A percentile compares a stretch with the other conserved stretches of the same genome.
phyloP scores from a whole-genome alignment of 108 stramenopile species.

The Cyclostephanos invisitatus region DNA sequence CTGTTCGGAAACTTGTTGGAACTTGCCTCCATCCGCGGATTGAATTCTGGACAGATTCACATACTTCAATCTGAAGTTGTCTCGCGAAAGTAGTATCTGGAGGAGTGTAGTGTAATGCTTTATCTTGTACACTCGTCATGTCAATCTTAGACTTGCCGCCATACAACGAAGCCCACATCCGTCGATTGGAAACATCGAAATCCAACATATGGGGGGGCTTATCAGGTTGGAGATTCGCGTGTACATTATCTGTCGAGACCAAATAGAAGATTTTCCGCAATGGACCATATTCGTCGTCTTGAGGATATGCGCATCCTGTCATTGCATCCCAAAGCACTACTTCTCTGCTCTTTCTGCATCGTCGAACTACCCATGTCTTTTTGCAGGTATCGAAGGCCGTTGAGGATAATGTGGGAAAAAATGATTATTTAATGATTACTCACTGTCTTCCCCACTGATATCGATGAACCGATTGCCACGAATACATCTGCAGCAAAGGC shows the following conservation, averaged over 20 bases:
- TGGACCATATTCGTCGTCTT: conserved; percentile 54
- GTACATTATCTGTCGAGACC: conserved; percentile 47
- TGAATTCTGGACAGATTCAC: conserved; percentile 39
- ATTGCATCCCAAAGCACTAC: conserved; percentile 64
- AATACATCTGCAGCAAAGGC: conserved; percentile 42
- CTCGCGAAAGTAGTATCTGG: conserved; percentile 29
- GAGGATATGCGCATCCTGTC: conserved; percentile 56
- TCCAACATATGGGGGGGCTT: conserved; percentile 24
- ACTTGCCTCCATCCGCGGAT: conserved; percentile 46
- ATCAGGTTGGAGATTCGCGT: conserved; percentile 28
- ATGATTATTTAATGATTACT: neutral
- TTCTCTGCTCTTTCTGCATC: conserved; percentile 22
- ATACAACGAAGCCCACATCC: conserved; percentile 40
- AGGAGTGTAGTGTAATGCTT: conserved; percentile 19
- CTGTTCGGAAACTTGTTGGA: conserved; percentile 43
- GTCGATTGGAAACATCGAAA: conserved; percentile 33
- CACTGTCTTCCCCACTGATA: conserved; percentile 67
- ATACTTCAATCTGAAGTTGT: conserved; percentile 42
- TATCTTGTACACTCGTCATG: conserved; percentile 30
- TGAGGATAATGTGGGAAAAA: neutral
- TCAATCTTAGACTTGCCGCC: conserved; percentile 4
- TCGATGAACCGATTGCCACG: conserved; percentile 56
- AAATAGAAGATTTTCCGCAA: conserved; percentile 60
- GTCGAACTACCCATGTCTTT: conserved; percentile 30
- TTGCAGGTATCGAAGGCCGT: conserved; percentile 16